Percentiles rank a stretch among this genome's conserved stretches.
phyloP scores from a whole-genome alignment of 1,284 basidiomycete genomes.

The Papiliotrema laurentii region DNA sequence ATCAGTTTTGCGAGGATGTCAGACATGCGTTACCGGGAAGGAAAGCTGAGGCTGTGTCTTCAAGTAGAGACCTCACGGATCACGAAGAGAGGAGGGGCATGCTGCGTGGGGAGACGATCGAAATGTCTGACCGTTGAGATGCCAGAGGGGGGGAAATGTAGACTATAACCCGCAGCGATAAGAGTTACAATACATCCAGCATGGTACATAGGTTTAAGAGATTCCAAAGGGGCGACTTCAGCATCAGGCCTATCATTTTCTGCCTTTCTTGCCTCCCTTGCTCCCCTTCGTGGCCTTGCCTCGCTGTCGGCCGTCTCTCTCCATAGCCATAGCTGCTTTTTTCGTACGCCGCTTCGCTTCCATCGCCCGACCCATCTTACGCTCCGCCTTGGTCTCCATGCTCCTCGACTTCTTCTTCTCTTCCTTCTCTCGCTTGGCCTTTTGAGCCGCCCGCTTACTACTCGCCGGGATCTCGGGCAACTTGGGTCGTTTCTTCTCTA shows the following conservation, averaged over 20 bases:
- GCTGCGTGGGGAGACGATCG: constrained; percentile 14
- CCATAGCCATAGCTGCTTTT: constrained; percentile 41
- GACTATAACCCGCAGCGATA: neutral
- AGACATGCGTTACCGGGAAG: constrained; percentile 9
- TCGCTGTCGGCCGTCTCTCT: constrained; percentile 26
- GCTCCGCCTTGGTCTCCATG: constrained; percentile 46
- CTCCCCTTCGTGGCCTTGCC: constrained; percentile 10
- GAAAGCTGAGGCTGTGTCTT: neutral
- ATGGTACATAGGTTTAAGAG: neutral
- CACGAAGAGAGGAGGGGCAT: constrained; percentile 19
- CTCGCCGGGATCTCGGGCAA: constrained; percentile 39
- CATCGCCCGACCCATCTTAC: constrained; percentile 41
- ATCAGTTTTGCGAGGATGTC: constrained; percentile 25
- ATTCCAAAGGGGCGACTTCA: neutral
- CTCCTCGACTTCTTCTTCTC: constrained; percentile 27
- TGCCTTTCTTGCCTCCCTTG: constrained; percentile 11
- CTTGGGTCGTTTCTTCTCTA: neutral
- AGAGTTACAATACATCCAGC: neutral
- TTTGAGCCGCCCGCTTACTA: constrained; percentile 31
- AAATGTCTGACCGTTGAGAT: constrained; percentile 18
- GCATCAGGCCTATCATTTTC: constrained; percentile 10
- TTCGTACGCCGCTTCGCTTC: constrained; percentile 38
- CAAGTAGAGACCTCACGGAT: neutral
- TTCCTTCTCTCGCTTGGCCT: constrained; percentile 25
- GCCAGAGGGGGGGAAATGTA: neutral